Evolutionary conservation across 441 rosid species (phyloP).

Genomic region (Hura crepitans): DNA sequence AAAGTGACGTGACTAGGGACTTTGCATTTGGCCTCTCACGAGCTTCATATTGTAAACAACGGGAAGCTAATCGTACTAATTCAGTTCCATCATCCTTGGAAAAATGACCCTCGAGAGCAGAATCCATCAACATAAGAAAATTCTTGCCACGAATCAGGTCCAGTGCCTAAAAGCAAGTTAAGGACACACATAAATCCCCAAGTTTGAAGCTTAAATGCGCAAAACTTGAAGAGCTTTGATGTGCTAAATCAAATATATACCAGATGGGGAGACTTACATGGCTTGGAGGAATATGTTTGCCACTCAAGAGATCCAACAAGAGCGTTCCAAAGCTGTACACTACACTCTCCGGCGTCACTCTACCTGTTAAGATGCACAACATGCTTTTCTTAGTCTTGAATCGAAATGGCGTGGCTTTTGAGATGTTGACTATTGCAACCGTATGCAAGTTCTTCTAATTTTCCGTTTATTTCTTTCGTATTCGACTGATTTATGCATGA

Average conservation of each 20-base stretch:
- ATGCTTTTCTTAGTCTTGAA: neutral
- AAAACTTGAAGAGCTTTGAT: neutral
- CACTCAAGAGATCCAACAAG: constrained; percentile 90
- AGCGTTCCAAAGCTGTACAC: constrained; percentile 94
- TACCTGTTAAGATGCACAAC: constrained; percentile 47
- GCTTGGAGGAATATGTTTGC: constrained; percentile 95
- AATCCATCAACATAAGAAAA: constrained; percentile 85
- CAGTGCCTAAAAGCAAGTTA: constrained; percentile 58
- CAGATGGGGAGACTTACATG: constrained; percentile 49
- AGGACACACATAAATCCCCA: constrained; percentile 13
- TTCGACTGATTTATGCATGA: neutral
- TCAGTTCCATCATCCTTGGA: constrained; percentile 94
- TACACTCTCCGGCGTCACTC: constrained; percentile 89
- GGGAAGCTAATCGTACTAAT: constrained; percentile 80
- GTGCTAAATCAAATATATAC: neutral
- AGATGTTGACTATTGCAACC: neutral
- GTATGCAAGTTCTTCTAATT: neutral
- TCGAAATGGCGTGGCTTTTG: neutral
- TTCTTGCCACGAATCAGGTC: constrained; percentile 89
- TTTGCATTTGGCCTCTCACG: constrained; percentile 94
- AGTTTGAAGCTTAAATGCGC: neutral
- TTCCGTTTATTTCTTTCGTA: neutral
- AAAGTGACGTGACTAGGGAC: constrained; percentile 66
- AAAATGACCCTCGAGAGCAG: constrained; percentile 84
- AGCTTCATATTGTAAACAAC: constrained; percentile 88